These are phyloP conservation scores for Rhododendron mucronatum DNA, from an alignment of 148 eudicot species.

Conservation along the genomic window DNA sequence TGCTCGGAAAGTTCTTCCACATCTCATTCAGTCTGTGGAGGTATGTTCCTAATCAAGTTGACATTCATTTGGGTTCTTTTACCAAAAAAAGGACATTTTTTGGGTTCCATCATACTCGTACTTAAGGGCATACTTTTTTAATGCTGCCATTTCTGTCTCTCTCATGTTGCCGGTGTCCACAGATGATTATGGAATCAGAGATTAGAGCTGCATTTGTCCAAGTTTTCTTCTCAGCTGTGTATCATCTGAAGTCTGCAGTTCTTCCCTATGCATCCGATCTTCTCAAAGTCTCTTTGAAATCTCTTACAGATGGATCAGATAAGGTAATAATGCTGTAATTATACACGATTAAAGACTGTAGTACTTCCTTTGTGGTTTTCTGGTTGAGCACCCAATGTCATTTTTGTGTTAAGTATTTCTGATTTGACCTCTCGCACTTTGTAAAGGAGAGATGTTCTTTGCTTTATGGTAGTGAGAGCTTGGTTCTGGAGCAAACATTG, in stretches of 20 bases:
- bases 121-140: not conserved
- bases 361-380: not conserved
- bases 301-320: constrained; percentile 49
- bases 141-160: not conserved
- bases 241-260: constrained; percentile 49
- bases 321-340: constrained; percentile 32
- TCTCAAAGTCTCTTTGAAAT: constrained; percentile 40
- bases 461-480: not conserved
- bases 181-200: constrained; percentile 39
- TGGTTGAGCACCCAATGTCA: not conserved
- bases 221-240: constrained; percentile 63
- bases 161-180: constrained; percentile 8
- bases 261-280: constrained; percentile 50
- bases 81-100: not conserved
- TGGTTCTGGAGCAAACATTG: not conserved
- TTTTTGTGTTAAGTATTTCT: not conserved
- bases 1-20: constrained; percentile 43
- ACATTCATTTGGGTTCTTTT: not conserved
- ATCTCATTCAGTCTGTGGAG: too few relatives aligned
- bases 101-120: not conserved
- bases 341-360: not conserved
- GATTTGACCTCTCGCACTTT: not conserved
- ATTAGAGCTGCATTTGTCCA: constrained; percentile 70
- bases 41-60: not conserved
- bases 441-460: not conserved